Conservation (phyloP, 2,329 filamentous ascomycete species). For the Monilinia aucupariae region DNA sequence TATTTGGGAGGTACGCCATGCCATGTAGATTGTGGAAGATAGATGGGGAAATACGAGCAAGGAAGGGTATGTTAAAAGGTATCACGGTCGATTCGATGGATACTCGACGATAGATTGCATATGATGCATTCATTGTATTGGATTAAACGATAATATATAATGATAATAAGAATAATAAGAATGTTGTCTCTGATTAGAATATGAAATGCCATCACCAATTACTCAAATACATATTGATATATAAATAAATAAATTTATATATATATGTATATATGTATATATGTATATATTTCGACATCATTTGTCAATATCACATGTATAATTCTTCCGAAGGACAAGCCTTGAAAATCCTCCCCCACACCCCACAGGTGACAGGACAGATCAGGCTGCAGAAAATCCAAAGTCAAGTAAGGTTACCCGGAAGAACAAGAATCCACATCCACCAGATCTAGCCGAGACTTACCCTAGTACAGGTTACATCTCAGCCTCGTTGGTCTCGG, state of each 20-base stretch:
- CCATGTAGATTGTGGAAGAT: neutral
- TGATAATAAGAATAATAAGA: too few species aligned
- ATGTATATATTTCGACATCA: too few species aligned
- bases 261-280: neutral
- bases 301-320: too few species aligned
- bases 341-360: neutral
- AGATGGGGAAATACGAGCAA: neutral
- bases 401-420: neutral
- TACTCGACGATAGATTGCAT: neutral
- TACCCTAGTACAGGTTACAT: neutral
- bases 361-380: neutral
- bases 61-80: too few species aligned
- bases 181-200: too few species aligned
- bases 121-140: too few species aligned
- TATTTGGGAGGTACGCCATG: constrained; percentile 22
- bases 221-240: too few species aligned
- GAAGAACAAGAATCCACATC: too few species aligned
- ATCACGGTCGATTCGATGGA: too few species aligned
- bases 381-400: neutral
- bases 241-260: too few species aligned
- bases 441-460: neutral
- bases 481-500: neutral
- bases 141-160: too few species aligned
- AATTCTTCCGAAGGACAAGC: neutral
- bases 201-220: too few species aligned